These are phyloP conservation scores for Planoprotostelium fungivorum DNA, from an alignment of 78 protist species.

Conservation along the genomic window DNA sequence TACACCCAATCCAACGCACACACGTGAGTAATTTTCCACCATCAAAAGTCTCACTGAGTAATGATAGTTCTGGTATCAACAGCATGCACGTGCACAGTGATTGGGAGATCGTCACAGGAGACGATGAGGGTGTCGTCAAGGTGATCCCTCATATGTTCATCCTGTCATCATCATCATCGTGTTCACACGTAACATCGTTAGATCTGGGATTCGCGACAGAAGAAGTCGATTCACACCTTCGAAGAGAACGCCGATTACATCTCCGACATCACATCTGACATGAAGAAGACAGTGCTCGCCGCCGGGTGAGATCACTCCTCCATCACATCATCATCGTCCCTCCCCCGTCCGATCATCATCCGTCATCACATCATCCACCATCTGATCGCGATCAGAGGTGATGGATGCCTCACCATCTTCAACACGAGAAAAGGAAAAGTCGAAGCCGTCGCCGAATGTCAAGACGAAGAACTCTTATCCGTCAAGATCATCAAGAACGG, in stretches of 20 bases:
- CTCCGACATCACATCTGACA: neutral
- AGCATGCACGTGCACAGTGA: neutral
- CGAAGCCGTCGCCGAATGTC: neutral
- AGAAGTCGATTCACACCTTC: neutral
- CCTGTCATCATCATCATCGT: too few species aligned
- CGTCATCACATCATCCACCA: neutral
- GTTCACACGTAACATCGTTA: neutral
- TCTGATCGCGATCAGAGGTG: neutral
- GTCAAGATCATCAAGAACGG: neutral
- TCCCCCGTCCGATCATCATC: neutral
- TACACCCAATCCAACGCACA: neutral
- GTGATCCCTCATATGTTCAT: neutral
- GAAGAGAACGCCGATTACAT: neutral
- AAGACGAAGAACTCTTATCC: neutral
- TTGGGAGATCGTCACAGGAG: neutral
- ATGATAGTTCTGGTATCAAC: neutral
- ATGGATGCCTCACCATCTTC: neutral
- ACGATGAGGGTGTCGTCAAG: neutral
- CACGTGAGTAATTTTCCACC: neutral
- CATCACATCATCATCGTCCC: neutral
- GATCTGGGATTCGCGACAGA: neutral
- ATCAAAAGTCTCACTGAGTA: too few species aligned
- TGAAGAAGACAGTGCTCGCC: neutral
- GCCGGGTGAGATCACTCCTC: neutral
- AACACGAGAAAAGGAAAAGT: neutral